These are phyloP conservation scores for Hypoxylon sp. DNA, from an alignment of 2,329 filamentous ascomycete genomes.

Conservation along the genomic window DNA sequence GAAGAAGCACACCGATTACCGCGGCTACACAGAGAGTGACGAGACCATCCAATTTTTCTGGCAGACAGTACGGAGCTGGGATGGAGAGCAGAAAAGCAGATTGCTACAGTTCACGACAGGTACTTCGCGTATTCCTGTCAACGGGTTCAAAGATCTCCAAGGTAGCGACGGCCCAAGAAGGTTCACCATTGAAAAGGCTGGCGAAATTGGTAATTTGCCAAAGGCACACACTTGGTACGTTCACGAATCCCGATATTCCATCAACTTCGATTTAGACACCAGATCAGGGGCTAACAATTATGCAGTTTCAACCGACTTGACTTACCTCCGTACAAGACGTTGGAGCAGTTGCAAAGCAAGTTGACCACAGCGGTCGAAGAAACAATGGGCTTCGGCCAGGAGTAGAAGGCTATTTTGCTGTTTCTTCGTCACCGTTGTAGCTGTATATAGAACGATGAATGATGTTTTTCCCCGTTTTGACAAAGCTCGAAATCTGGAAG, in stretches of 20 bases:
- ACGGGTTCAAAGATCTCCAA: constrained; percentile 99
- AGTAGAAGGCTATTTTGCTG: constrained; percentile 68
- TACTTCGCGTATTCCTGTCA: constrained; percentile 97
- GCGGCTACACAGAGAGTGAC: constrained; percentile 97
- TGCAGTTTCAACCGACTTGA: constrained; percentile 95
- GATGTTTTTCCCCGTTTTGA: constrained; percentile 34
- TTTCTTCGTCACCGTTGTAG: constrained; percentile 27
- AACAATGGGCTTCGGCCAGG: constrained; percentile 98
- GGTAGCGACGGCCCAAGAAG: constrained; percentile 94
- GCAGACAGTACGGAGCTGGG: constrained; percentile 97
- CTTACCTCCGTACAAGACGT: constrained; percentile 90
- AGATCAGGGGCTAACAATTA: constrained; percentile 42
- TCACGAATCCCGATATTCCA: constrained; percentile 21
- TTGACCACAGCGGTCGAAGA: constrained; percentile 98
- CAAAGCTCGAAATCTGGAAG: constrained; percentile 31
- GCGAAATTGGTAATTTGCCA: constrained; percentile 89
- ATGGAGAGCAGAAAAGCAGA: constrained; percentile 97
- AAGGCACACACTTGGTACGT: constrained; percentile 98
- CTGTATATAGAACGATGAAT: constrained; percentile 50
- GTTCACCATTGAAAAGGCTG: constrained; percentile 98
- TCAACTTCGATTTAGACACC: background rate
- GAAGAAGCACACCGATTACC: constrained; percentile 99
- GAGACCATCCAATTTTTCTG: constrained; percentile 99
- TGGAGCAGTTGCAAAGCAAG: constrained; percentile 89
- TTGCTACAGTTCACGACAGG: constrained; percentile 97